Percentiles rank a stretch among this genome's conserved stretches.
Evolutionary conservation across 805 yeast species (phyloP).

Genomic region (Yarrowia sp.): DNA sequence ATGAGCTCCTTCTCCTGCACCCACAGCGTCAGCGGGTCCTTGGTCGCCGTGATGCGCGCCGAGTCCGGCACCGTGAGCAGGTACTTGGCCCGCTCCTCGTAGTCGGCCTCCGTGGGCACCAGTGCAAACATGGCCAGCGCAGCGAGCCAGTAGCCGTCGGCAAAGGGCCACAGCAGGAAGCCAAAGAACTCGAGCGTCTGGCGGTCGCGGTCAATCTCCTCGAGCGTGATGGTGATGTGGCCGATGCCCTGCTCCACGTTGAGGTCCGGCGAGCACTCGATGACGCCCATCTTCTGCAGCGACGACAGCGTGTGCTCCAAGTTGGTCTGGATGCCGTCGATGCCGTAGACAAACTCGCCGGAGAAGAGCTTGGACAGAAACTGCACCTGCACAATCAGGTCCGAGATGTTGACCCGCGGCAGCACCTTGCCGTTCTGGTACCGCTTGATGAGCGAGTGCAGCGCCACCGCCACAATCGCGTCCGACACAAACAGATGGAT

Average conservation of each 20-base stretch:
- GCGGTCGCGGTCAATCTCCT: conserved; percentile 34
- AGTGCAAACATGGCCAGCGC: conserved; percentile 40
- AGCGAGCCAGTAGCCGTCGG: conserved; percentile 46
- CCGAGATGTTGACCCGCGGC: conserved; percentile 33
- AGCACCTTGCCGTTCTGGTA: conserved; percentile 31
- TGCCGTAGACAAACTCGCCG: conserved; percentile 43
- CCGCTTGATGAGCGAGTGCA: conserved; percentile 39
- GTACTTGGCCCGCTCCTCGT: conserved; percentile 13
- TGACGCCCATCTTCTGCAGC: conserved; percentile 37
- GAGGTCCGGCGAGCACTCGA: conserved; percentile 32
- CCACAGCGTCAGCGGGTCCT: conserved; percentile 34
- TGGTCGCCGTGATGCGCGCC: neutral
- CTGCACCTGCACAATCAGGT: conserved; percentile 36
- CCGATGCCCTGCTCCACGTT: conserved; percentile 30
- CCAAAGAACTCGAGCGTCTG: conserved; percentile 45
- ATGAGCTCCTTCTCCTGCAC: conserved; percentile 39
- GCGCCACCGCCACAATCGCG: conserved; percentile 47
- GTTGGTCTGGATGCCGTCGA: conserved; percentile 41
- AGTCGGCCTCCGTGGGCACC: conserved; percentile 34
- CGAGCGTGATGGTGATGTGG: conserved; percentile 9
- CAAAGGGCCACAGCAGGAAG: conserved; percentile 45
- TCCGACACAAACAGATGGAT: conserved; percentile 55
- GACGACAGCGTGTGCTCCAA: conserved; percentile 36
- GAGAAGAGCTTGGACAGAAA: conserved; percentile 42
- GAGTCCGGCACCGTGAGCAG: neutral